Percentiles rank a stretch among this genome's conserved stretches.
These are phyloP conservation scores for Ziziphus jujuba DNA, from an alignment of 306 rosid genomes.

Conservation along the genomic window DNA sequence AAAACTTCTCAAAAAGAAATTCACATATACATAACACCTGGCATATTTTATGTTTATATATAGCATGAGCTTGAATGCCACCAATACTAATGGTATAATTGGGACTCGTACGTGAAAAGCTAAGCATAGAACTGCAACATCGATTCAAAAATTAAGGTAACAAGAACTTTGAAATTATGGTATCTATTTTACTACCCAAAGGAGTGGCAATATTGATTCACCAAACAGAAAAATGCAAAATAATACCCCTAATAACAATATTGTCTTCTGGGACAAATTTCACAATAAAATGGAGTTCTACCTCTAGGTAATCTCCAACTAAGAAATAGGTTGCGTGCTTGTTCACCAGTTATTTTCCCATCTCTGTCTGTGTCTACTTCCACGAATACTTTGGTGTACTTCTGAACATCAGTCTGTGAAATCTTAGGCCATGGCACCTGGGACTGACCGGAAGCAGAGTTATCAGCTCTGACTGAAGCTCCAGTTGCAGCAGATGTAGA, in stretches of 20 bases:
- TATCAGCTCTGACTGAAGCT: conserved; percentile 44
- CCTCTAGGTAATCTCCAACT: conserved; percentile 98
- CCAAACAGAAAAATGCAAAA: neutral
- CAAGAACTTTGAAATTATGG: neutral
- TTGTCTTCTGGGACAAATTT: neutral
- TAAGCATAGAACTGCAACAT: neutral
- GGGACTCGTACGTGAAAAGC: neutral
- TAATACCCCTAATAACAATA: neutral
- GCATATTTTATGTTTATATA: neutral
- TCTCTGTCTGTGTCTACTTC: conserved; percentile 95
- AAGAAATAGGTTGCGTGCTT: conserved; percentile 87
- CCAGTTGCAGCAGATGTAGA: conserved; percentile 42
- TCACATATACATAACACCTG: conserved; percentile 1
- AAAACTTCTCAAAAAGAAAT: neutral
- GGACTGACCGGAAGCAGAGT: conserved; percentile 59
- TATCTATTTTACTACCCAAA: neutral
- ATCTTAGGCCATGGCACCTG: conserved; percentile 87
- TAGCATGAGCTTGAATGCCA: neutral
- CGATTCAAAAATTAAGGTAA: neutral
- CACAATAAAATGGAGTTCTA: conserved; percentile 32
- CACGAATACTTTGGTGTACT: conserved; percentile 81
- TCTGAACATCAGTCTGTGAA: conserved; percentile 78
- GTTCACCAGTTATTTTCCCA: conserved; percentile 93
- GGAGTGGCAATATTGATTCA: neutral
- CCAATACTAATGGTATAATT: neutral